Percentiles rank a stretch among this genome's conserved stretches.
phyloP scores from a whole-genome alignment of 352 stramenopile species.

The Phytophthora fragariae region DNA sequence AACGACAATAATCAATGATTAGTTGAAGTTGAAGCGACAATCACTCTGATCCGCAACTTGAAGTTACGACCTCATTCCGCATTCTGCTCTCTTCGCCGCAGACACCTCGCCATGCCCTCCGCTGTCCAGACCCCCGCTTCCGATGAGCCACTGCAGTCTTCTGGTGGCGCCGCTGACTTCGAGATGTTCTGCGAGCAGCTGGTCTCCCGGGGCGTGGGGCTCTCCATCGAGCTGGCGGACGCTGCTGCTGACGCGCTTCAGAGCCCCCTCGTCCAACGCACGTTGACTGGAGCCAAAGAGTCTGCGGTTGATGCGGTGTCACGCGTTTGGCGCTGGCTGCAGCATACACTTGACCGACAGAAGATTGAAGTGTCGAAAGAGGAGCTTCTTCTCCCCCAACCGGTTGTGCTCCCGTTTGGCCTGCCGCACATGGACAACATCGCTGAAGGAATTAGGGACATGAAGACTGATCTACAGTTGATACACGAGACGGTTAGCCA shows the following conservation, averaged over 20 bases:
- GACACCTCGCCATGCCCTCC: background rate
- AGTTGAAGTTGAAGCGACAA: too few species aligned
- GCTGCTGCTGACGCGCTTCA: background rate
- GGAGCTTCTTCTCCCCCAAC: background rate
- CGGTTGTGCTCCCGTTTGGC: background rate
- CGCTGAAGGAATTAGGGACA: too few species aligned
- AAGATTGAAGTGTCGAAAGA: background rate
- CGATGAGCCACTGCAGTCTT: background rate
- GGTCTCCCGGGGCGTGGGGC: background rate
- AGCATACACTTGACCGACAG: background rate
- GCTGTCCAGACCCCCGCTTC: background rate
- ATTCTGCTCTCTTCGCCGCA: background rate
- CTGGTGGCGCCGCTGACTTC: background rate
- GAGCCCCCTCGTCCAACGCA: background rate
- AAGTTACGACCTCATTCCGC: background rate
- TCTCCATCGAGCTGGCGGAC: background rate
- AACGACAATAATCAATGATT: too few species aligned
- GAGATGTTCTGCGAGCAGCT: background rate
- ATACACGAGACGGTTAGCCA: background rate
- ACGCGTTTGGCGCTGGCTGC: background rate
- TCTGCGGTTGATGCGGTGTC: background rate
- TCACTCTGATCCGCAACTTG: too few species aligned
- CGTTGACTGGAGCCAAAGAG: background rate
- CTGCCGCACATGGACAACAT: background rate
- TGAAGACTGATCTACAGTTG: background rate